phyloP scores from a whole-genome alignment of 2,329 filamentous ascomycete species.

The Diaporthe sp. region DNA sequence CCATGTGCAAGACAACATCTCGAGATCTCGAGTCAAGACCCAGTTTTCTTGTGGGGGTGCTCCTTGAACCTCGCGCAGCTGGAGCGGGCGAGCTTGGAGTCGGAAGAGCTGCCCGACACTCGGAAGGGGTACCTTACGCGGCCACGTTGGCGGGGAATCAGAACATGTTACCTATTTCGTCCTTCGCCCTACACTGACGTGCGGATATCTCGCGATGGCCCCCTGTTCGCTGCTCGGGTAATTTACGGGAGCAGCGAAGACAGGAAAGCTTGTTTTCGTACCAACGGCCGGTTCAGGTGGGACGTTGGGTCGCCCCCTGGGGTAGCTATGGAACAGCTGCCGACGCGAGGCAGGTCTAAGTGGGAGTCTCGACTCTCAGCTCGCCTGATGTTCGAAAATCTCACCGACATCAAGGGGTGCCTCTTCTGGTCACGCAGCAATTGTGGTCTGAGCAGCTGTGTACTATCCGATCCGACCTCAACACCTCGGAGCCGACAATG shows the following conservation, averaged over 20 bases:
- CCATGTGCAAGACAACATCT: conserved; percentile 35
- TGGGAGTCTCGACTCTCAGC: not conserved
- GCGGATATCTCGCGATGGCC: not conserved
- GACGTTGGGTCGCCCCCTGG: conserved; percentile 11
- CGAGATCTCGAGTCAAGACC: conserved; percentile 29
- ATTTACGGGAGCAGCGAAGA: conserved; percentile 22
- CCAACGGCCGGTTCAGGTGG: not conserved
- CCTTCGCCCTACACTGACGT: too few relatives aligned
- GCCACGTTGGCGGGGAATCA: conserved; percentile 1
- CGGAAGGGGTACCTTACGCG: not conserved
- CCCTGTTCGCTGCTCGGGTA: conserved; percentile 14
- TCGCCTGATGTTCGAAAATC: not conserved
- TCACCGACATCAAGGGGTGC: not conserved
- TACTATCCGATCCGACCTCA: conserved; percentile 7
- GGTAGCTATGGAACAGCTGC: conserved; percentile 15
- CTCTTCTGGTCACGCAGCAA: not conserved
- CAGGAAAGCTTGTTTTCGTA: conserved; percentile 25
- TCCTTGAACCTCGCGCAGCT: not conserved
- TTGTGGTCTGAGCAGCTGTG: conserved; percentile 6
- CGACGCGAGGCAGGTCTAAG: not conserved
- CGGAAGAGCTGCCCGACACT: not conserved
- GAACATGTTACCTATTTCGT: conserved; percentile 7
- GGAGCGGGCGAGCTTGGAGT: not conserved
- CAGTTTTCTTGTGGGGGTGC: not conserved
- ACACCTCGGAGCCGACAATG: not conserved